Conservation (phyloP, 2,329 filamentous ascomycete species). For the Neofusicoccum sp. region DNA sequence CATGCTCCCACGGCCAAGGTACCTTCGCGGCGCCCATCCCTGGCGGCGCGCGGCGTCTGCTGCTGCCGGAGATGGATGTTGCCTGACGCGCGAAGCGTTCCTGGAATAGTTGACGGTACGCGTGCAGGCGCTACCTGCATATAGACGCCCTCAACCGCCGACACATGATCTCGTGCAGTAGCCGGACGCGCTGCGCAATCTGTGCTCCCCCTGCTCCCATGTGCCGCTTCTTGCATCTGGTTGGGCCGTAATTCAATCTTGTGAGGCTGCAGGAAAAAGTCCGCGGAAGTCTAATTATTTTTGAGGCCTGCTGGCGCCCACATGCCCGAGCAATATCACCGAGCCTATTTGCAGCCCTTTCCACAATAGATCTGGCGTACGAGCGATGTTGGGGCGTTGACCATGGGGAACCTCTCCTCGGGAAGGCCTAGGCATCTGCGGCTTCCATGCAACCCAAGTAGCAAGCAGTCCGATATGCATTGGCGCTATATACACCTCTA, state of each 20-base stretch:
- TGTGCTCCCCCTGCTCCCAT: background rate
- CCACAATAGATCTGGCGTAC: background rate
- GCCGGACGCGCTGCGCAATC: background rate
- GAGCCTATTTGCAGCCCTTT: background rate
- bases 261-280: background rate
- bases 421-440: too few relatives aligned
- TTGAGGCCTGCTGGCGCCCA: background rate
- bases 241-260: background rate
- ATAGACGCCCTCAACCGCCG: background rate
- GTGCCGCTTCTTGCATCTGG: background rate
- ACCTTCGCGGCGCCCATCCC: background rate
- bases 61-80: background rate
- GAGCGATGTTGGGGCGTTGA: too few relatives aligned
- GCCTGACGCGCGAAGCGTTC: background rate
- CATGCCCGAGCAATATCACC: background rate
- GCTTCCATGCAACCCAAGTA: too few relatives aligned
- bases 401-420: too few relatives aligned
- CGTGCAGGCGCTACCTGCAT: background rate
- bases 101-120: background rate
- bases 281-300: background rate
- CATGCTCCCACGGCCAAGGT: background rate
- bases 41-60: background rate
- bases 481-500: slow-evolving; percentile 14
- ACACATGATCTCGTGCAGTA: slow-evolving; percentile 1
- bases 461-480: background rate